These are phyloP conservation scores for Porodaedalea pini DNA, from an alignment of 1,284 basidiomycete species.

Conservation along the genomic window DNA sequence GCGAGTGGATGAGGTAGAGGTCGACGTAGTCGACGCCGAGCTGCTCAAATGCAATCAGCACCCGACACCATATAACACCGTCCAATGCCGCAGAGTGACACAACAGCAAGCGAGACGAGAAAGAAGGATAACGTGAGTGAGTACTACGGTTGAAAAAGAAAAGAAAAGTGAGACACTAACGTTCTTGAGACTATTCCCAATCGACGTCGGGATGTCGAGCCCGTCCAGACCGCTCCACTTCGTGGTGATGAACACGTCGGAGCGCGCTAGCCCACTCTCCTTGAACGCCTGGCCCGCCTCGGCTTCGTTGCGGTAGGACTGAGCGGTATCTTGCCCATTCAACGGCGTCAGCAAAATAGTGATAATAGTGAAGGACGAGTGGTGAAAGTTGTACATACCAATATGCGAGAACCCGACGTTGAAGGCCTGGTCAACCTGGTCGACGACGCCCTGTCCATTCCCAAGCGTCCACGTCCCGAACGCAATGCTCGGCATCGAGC, in stretches of 20 bases:
- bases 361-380: neutral
- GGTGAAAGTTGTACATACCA: constrained; percentile 32
- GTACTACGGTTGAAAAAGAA: neutral
- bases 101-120: neutral
- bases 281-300: constrained; percentile 47
- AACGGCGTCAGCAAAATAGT: neutral
- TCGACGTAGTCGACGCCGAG: constrained; percentile 67
- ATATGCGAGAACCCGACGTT: constrained; percentile 52
- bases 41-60: constrained; percentile 30
- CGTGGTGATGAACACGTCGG: constrained; percentile 49
- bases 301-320: constrained; percentile 46
- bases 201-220: constrained; percentile 50
- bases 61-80: neutral
- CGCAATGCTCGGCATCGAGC: constrained; percentile 45
- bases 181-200: constrained; percentile 54
- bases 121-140: neutral
- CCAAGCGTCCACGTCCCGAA: constrained; percentile 55
- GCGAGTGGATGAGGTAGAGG: constrained; percentile 66
- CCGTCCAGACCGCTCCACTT: constrained; percentile 58
- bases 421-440: constrained; percentile 51
- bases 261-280: constrained; percentile 43
- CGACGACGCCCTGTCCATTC: constrained; percentile 43
- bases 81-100: neutral
- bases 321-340: constrained; percentile 42
- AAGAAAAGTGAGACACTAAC: constrained; percentile 32